A percentile compares a stretch with the other conserved stretches of the same genome.
phyloP scores from a whole-genome alignment of 2,329 filamentous ascomycete species.

The Penicillium brasilianum region DNA sequence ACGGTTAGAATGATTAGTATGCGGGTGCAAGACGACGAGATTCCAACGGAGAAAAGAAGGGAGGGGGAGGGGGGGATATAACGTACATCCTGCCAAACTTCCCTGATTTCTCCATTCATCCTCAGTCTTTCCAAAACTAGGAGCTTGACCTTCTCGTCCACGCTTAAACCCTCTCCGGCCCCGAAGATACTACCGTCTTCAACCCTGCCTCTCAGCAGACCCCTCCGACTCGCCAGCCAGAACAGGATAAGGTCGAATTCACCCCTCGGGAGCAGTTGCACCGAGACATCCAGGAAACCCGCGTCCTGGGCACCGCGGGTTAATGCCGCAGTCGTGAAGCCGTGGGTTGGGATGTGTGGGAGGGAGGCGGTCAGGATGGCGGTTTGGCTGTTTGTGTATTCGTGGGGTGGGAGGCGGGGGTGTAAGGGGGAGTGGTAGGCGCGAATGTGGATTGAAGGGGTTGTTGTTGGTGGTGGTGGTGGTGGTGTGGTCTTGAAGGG shows the following conservation, averaged over 20 bases:
- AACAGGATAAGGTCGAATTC: constrained; percentile 75
- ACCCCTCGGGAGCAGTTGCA: constrained; percentile 78
- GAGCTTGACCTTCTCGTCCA: constrained; percentile 69
- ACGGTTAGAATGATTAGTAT: too few relatives aligned
- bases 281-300: constrained; percentile 84
- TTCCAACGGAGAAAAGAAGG: constrained; percentile 6
- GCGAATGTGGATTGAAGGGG: constrained; percentile 36
- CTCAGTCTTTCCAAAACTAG: constrained; percentile 78
- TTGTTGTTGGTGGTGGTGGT: too few relatives aligned
- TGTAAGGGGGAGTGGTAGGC: constrained; percentile 78
- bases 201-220: constrained; percentile 42
- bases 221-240: constrained; percentile 49
- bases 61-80: background rate
- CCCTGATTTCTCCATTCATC: constrained; percentile 73
- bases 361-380: constrained; percentile 83
- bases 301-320: constrained; percentile 79
- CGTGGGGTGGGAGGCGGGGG: constrained; percentile 55
- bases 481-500: background rate
- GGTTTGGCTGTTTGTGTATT: constrained; percentile 71
- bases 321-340: constrained; percentile 78
- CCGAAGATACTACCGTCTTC: constrained; percentile 37
- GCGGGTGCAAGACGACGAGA: too few relatives aligned
- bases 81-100: constrained; percentile 83
- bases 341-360: constrained; percentile 75
- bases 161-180: constrained; percentile 42